Base-by-base conservation (phyloP, 768 basidiomycete species). In the Phanerodontia chrysosporium region DNA sequence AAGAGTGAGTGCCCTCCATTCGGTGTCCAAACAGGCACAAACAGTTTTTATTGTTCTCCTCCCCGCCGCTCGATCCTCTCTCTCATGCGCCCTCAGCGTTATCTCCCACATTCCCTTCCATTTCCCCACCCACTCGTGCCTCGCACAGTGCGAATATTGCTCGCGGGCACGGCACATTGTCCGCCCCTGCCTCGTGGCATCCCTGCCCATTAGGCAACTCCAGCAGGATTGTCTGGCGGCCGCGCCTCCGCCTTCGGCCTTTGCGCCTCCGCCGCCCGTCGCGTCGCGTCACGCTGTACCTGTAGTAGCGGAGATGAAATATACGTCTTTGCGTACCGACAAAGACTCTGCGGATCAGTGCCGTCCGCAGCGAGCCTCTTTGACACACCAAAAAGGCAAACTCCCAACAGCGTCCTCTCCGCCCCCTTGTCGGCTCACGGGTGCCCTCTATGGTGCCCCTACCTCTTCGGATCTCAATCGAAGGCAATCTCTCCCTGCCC, bases 1-100 rank as follows among this genome's bases (percentile, higher is more conserved):
- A 35, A 58, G 36, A 25, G 35, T 51, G 32, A 53, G n/a, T 16
- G 18, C 53, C 46, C 65, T 67, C 64, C 66, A 67, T 69, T 69
- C 9, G 28, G 51, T 62, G 7, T 24, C 64, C 64, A 65, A 69
- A 69, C 57, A 66, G 36, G 32, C 49, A 35, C 51, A 63, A 66
- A 69, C 58, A 65, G 36, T 18, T 35, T 52, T 39, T 59, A 49
- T 62, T 64, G 62, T 66, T 42, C 52, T 62, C 48, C 52, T 48
- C 42, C n/a, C 48, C 60, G 55, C 55, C 53, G 49, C n/a, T 52
- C 36, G 57, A 63, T 60, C 59, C 59, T 57, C 65, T 68, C 45
- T 52, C 64, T 60, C 65, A 60, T 65, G 63, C 65, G 61, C 39
- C 48, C 55, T 49, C 53, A 61, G 51, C 63, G 54, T 57, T 46